A percentile compares a stretch with the other conserved stretches of the same genome.
These are phyloP conservation scores for Euphorbia pulcherrima DNA, from an alignment of 345 rosid genomes.

Conservation along the genomic window DNA sequence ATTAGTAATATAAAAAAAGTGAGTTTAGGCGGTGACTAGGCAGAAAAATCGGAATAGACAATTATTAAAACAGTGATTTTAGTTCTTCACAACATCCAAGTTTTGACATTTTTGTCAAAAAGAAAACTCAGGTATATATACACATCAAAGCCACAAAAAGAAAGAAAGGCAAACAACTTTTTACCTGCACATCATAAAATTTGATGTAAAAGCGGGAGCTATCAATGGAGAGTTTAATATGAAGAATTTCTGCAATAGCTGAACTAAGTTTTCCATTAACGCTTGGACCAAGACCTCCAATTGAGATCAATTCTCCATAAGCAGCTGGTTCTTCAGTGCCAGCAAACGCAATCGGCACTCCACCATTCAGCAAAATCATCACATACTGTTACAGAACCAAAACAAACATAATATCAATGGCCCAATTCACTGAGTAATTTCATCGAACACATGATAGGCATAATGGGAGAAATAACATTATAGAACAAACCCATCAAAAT, in stretches of 20 bases:
- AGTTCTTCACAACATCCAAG: not conserved
- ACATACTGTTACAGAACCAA: slow-evolving; percentile 56
- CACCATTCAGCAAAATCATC: slow-evolving; percentile 79
- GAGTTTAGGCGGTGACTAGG: no score
- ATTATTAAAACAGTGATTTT: no score
- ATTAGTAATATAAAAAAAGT: no score
- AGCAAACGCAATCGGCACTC: slow-evolving; percentile 82
- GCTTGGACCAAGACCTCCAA: slow-evolving; percentile 68
- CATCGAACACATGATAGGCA: slow-evolving; percentile 36
- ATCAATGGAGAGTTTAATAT: slow-evolving; percentile 71
- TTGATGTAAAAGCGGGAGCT: slow-evolving; percentile 88
- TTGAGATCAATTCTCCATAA: slow-evolving; percentile 79
- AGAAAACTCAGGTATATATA: not conserved
- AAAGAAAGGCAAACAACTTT: not conserved
- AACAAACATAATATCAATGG: not conserved
- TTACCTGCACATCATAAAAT: slow-evolving; percentile 70
- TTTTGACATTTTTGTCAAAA: no score
- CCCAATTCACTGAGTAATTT: slow-evolving; percentile 21
- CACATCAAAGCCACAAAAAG: not conserved
- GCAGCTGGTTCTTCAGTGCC: slow-evolving; percentile 91
- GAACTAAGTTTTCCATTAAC: slow-evolving; percentile 78
- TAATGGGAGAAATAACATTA: not conserved
- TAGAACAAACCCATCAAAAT: not conserved
- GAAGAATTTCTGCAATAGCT: slow-evolving; percentile 72
- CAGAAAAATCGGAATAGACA: no score